Base-by-base conservation (phyloP, 1,284 basidiomycete genomes). In the Sporisorium iseilematis-ciliati region DNA sequence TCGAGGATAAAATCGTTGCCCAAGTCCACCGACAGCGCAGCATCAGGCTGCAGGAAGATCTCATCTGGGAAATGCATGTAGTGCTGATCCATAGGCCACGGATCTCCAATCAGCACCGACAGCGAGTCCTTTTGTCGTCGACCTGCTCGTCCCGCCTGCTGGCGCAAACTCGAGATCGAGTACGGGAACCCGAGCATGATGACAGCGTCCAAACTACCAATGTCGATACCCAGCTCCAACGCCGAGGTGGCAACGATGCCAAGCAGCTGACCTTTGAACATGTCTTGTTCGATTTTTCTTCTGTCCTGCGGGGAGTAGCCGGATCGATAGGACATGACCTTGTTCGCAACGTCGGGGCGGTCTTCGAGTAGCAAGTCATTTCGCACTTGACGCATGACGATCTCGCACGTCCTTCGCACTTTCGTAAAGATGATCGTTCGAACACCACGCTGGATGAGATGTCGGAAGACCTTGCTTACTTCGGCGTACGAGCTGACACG, bases 221-320 rank as follows among this genome's bases (percentile, higher is more conserved):
- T 95, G 80, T 96, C 94, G 31, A 96, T 92, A 38, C 94, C 94
- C 1, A 96, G 89, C 84, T 96, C 94, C 14, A 96, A 88, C 0
- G 94, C 94, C 68, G 93, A 94, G 0, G 94, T 96, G 0, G 93
- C 93, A n/a, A 96, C 89, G 49, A 96, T 92, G 7, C 94, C 87
- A 0, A 95, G 88, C 12, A 95, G 87, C 69, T 90, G 89, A 0
- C 94, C 93, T 1, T 90, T 90, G 81, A 95, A 95, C 26, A 94
- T 94, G 78, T 95, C 92, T 53, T 90, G 88, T 82, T 96, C 94
- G 52, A 96, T 95, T 71, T 87, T 88, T 29, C 94, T 89, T 35
- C 94, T 90, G 82, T 95, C 93, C 90, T 93, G 76, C 2, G 45
- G 68, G 23, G 70, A 66, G 78, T 92, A 92, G 10, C 91, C 94